Conservation (phyloP, 2,329 filamentous ascomycete species). For the Capronia americana region DNA sequence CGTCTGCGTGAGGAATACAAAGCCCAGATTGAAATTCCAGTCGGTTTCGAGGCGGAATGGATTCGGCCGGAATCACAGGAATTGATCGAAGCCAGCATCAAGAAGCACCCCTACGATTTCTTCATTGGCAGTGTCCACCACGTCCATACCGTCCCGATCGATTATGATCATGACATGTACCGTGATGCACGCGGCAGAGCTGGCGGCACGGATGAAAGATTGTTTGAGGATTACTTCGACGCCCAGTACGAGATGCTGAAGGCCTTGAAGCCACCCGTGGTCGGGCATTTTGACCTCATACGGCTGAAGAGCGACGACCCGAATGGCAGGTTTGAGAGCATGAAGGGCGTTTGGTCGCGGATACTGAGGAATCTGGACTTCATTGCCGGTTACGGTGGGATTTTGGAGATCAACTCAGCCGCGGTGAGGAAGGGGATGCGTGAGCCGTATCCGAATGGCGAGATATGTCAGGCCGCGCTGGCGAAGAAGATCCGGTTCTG, state of each 20-base stretch:
- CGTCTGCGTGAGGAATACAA: conserved; percentile 75
- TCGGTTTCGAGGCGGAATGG: conserved; percentile 95
- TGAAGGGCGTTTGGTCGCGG: conserved; percentile 72
- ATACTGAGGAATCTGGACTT: conserved; percentile 76
- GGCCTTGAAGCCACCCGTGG: conserved; percentile 73
- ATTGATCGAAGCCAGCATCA: conserved; percentile 65
- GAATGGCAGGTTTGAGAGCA: conserved; percentile 63
- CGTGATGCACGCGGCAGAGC: conserved; percentile 62
- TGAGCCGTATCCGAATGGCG: conserved; percentile 84
- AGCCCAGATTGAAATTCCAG: conserved; percentile 74
- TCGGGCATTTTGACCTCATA: conserved; percentile 95
- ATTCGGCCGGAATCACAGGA: conserved; percentile 72
- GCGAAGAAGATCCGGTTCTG: conserved; percentile 79
- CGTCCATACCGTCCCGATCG: conserved; percentile 83
- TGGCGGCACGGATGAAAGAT: conserved; percentile 70
- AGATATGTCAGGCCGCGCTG: conserved; percentile 80
- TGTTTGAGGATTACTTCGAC: conserved; percentile 88
- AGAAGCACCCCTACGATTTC: conserved; percentile 75
- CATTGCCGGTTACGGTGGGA: conserved; percentile 74
- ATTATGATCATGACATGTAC: conserved; percentile 77
- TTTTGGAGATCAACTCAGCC: conserved; percentile 88
- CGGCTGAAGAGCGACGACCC: conserved; percentile 77
- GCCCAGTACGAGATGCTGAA: conserved; percentile 81
- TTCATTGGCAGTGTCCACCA: conserved; percentile 95
- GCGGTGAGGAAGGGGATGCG: conserved; percentile 85